Percentiles rank a stretch among this genome's conserved stretches.
These are phyloP conservation scores for Aspergillus asperescens DNA, from an alignment of 495 filamentous ascomycete genomes.

Conservation along the genomic window DNA sequence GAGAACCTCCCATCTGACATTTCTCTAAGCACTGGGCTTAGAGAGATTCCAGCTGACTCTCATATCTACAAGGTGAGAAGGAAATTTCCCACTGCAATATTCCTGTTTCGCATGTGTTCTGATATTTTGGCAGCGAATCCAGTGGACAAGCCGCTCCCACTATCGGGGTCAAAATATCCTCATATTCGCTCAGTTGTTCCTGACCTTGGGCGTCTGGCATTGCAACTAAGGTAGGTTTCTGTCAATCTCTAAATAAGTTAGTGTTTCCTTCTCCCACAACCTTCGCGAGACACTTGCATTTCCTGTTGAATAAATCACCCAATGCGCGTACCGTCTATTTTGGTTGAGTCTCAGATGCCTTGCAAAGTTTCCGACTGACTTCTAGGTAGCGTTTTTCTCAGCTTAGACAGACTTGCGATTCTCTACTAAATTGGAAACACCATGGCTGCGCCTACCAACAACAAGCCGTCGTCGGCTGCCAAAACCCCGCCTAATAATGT, in stretches of 20 bases:
- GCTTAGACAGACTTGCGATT: neutral
- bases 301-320: neutral
- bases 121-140: neutral
- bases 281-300: neutral
- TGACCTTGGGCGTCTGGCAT: neutral
- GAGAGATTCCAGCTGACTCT: neutral
- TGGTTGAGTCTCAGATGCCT: neutral
- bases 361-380: neutral
- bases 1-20: neutral
- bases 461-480: conserved; percentile 27
- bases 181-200: neutral
- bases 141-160: neutral
- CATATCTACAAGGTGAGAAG: neutral
- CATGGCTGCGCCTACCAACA: conserved; percentile 34
- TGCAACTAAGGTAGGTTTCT: neutral
- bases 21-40: neutral
- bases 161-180: neutral
- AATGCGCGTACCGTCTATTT: neutral
- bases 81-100: neutral
- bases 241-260: neutral
- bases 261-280: neutral
- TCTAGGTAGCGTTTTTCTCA: neutral
- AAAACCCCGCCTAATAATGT: conserved; percentile 43
- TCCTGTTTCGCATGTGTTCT: neutral
- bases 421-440: conserved; percentile 9